phyloP scores from a whole-genome alignment of 345 rosid species.

The Brassica incana region DNA sequence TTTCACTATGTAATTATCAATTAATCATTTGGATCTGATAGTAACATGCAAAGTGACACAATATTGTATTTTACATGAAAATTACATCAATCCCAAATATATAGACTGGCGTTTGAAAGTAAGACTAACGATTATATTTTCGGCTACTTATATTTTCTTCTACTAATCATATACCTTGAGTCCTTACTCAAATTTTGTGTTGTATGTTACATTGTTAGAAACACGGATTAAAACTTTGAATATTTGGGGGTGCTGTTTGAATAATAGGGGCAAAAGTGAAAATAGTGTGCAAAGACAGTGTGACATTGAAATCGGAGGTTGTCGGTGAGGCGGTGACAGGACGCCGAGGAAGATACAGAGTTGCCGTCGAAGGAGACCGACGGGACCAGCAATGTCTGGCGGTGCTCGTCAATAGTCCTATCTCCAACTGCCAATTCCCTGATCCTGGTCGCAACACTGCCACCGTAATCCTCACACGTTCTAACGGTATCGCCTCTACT shows the following conservation, averaged over 20 bases:
- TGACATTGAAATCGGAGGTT: conserved; percentile 30
- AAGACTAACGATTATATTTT: not conserved
- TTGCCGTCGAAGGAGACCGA: conserved; percentile 55
- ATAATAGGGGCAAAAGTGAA: conserved; percentile 57
- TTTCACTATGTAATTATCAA: not conserved
- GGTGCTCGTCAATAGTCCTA: conserved; percentile 55
- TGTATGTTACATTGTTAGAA: not conserved
- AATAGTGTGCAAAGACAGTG: conserved; percentile 55
- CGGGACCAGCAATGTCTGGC: conserved; percentile 55
- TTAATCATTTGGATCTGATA: not conserved
- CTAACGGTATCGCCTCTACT: conserved; percentile 59
- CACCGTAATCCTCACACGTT: conserved; percentile 57
- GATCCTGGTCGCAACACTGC: conserved; percentile 54
- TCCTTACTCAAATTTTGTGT: not conserved
- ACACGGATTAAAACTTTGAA: not conserved
- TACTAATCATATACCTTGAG: not conserved
- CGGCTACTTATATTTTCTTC: not conserved
- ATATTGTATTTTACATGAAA: not conserved
- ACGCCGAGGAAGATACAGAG: conserved; percentile 45
- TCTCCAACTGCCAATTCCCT: conserved; percentile 32
- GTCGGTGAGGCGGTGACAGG: conserved; percentile 45
- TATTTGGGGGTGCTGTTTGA: not conserved
- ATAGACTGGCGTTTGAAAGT: not conserved
- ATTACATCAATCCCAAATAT: not conserved
- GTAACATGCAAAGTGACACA: not conserved